phyloP scores from a whole-genome alignment of 2,329 filamentous ascomycete genomes.

The Exophiala sp. region DNA sequence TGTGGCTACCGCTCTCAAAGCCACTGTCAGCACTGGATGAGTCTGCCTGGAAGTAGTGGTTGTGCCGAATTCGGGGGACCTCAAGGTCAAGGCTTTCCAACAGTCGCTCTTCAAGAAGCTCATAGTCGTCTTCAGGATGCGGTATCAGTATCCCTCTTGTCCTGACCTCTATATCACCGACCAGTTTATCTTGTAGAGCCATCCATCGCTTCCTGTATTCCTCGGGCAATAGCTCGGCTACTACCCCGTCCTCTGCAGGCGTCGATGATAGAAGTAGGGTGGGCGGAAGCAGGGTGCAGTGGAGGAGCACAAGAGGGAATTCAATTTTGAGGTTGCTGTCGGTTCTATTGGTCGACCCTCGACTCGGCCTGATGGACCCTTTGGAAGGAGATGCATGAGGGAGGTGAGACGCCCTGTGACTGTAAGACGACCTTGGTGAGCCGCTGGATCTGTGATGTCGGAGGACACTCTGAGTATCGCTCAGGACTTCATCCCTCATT shows the following conservation, averaged over 20 bases:
- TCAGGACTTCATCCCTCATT: constrained; percentile 38
- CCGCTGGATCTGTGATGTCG: constrained; percentile 28
- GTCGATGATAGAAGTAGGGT: constrained; percentile 44
- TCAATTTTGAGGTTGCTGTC: constrained; percentile 40
- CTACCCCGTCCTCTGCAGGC: constrained; percentile 37
- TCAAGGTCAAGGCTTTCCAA: constrained; percentile 55
- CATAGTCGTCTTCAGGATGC: constrained; percentile 57
- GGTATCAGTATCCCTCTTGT: constrained; percentile 56
- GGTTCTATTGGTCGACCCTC: constrained; percentile 15
- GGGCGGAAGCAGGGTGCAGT: constrained; percentile 54
- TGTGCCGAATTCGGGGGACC: constrained; percentile 51
- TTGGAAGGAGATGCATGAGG: constrained; percentile 24
- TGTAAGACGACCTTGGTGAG: constrained; percentile 24
- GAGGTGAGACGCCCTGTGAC: constrained; percentile 22
- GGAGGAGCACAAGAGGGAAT: constrained; percentile 55
- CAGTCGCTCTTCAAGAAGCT: constrained; percentile 56
- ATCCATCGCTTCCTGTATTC: constrained; percentile 44
- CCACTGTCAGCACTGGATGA: constrained; percentile 27
- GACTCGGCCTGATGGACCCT: constrained; percentile 15
- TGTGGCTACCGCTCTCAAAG: constrained; percentile 35
- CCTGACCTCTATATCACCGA: constrained; percentile 49
- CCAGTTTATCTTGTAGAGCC: constrained; percentile 50
- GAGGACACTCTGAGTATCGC: constrained; percentile 37
- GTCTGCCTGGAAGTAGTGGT: constrained; percentile 47
- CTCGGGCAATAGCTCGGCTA: constrained; percentile 47